phyloP scores from a whole-genome alignment of 768 basidiomycete genomes.

The Tulasnella sp. region DNA sequence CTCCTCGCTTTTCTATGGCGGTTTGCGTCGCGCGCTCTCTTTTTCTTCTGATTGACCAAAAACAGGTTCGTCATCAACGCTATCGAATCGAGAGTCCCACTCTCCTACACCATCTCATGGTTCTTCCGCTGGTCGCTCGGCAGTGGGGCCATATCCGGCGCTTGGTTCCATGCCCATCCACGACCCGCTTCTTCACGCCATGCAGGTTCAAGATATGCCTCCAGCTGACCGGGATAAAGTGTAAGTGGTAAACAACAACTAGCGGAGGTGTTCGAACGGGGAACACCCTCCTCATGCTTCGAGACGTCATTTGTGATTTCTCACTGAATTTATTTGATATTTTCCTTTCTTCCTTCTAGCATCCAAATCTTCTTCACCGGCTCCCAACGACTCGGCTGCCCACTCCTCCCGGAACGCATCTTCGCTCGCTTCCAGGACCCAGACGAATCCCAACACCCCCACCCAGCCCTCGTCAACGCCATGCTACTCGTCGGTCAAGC shows the following conservation, averaged over 20 bases:
- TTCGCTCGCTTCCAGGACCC: slow-evolving; percentile 11
- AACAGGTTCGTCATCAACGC: slow-evolving; percentile 5
- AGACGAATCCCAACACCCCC: not conserved
- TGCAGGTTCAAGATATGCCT: slow-evolving; percentile 15
- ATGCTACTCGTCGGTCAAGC: slow-evolving; percentile 22
- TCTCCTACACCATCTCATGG: slow-evolving; percentile 5
- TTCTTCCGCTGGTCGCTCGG: not conserved
- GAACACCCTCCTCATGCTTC: not conserved
- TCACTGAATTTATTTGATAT: not conserved
- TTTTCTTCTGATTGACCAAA: too few species aligned
- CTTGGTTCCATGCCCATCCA: not conserved
- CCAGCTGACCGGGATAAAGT: slow-evolving; percentile 18
- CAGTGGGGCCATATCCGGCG: not conserved
- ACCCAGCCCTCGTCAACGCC: slow-evolving; percentile 25
- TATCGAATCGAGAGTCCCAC: not conserved
- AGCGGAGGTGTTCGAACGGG: not conserved
- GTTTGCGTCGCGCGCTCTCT: not conserved
- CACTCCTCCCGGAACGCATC: slow-evolving; percentile 1
- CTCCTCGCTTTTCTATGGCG: not conserved
- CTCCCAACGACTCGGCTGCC: slow-evolving; percentile 14
- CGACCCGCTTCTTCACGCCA: slow-evolving; percentile 3
- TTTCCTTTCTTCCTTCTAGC: not conserved
- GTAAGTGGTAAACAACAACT: too few species aligned
- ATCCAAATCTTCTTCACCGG: slow-evolving; percentile 22
- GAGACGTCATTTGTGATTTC: not conserved